These are phyloP conservation scores for Naganishia sp. DNA, from an alignment of 1,284 basidiomycete genomes.

Conservation along the genomic window DNA sequence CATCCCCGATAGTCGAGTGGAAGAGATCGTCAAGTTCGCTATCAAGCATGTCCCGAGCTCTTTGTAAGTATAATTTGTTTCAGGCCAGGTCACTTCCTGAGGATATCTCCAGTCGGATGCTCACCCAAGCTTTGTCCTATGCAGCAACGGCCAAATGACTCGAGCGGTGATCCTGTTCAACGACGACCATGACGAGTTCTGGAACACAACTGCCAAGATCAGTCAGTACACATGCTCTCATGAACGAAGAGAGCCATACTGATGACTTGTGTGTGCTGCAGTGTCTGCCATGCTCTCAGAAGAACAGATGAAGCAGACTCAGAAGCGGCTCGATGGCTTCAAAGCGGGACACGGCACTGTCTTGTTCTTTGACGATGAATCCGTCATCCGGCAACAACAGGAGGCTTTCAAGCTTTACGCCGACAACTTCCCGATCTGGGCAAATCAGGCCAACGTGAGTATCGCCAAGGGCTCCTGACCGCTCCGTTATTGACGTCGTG, in stretches of 20 bases:
- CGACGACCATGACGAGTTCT: constrained; percentile 54
- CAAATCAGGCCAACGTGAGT: constrained; percentile 25
- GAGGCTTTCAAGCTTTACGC: constrained; percentile 52
- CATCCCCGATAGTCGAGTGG: constrained; percentile 51
- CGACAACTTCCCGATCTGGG: constrained; percentile 49
- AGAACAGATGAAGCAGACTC: constrained; percentile 34
- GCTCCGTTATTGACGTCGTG: not conserved
- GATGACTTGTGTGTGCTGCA: not conserved
- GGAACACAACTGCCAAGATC: constrained; percentile 49
- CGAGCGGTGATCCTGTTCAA: constrained; percentile 56
- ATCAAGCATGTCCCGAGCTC: constrained; percentile 55
- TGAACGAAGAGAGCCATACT: no score
- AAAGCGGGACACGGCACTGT: constrained; percentile 56
- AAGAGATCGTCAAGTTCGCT: constrained; percentile 52
- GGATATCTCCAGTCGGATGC: not conserved
- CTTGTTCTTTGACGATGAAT: constrained; percentile 55
- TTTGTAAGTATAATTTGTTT: constrained; percentile 34
- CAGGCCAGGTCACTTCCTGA: not conserved
- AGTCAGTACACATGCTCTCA: constrained; percentile 35
- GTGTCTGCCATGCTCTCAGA: constrained; percentile 21
- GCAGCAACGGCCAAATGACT: constrained; percentile 55
- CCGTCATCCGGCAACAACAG: constrained; percentile 39
- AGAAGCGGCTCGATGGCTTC: constrained; percentile 49
- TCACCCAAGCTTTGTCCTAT: not conserved
- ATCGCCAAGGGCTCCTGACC: no score